These are phyloP conservation scores for Arabidopsis arenosa DNA, from an alignment of 345 rosid genomes.

Conservation along the genomic window DNA sequence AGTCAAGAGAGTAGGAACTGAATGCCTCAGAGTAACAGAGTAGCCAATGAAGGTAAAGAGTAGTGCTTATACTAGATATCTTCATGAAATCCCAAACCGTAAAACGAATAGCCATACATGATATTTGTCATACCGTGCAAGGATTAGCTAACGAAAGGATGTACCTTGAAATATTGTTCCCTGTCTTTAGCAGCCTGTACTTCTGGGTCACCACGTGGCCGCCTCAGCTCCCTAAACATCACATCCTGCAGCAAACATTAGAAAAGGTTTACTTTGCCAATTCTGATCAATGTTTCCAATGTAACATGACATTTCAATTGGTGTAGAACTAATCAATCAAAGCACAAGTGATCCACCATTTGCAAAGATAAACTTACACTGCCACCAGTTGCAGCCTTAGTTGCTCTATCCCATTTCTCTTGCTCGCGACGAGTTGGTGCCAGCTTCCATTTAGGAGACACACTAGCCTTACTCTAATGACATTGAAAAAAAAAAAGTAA, in stretches of 20 bases:
- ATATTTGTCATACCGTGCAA: not conserved
- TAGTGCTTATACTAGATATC: conserved; percentile 7
- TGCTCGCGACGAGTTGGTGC: conserved; percentile 88
- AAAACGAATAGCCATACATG: not conserved
- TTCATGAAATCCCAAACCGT: not conserved
- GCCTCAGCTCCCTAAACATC: conserved; percentile 67
- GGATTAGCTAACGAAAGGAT: not conserved
- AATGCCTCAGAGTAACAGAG: not conserved
- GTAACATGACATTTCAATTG: not conserved
- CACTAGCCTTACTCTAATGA: conserved; percentile 46
- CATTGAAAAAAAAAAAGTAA: not conserved
- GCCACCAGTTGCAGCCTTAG: conserved; percentile 88
- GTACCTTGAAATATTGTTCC: conserved; percentile 80
- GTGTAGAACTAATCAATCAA: not conserved
- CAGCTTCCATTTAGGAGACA: conserved; percentile 61
- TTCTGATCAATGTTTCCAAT: conserved; percentile 4
- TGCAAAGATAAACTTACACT: conserved; percentile 58
- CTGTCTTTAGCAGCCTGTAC: conserved; percentile 78
- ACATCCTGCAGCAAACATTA: conserved; percentile 56
- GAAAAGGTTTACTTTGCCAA: not conserved
- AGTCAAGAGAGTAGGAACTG: not conserved
- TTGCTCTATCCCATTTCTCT: conserved; percentile 92
- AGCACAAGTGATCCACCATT: not conserved
- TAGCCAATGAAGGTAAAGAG: conserved; percentile 2
- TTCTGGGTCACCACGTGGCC: conserved; percentile 74